phyloP scores from a whole-genome alignment of 2,329 filamentous ascomycete species.

The Tolypocladium amazonense region DNA sequence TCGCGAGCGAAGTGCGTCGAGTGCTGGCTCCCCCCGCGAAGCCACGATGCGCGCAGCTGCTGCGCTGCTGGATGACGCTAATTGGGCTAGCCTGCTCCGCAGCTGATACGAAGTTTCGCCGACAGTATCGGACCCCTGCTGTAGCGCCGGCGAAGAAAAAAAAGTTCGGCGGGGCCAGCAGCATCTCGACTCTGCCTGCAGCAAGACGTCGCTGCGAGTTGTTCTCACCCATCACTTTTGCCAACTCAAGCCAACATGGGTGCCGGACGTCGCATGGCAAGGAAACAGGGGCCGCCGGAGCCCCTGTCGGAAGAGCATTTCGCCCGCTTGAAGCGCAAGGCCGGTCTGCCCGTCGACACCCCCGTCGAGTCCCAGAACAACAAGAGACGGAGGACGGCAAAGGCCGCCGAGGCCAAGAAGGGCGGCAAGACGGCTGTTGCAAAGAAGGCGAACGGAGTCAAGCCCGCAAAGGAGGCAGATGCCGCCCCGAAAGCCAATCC shows the following conservation, averaged over 20 bases:
- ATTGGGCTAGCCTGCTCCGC: background rate
- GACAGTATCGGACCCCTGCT: slow-evolving; percentile 19
- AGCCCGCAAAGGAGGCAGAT: slow-evolving; percentile 15
- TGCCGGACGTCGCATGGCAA: slow-evolving; percentile 73
- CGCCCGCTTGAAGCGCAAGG: slow-evolving; percentile 77
- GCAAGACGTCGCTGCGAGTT: background rate
- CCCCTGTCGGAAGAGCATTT: slow-evolving; percentile 72
- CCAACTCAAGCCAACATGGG: slow-evolving; percentile 53
- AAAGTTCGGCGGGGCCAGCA: slow-evolving; percentile 27
- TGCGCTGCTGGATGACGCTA: background rate
- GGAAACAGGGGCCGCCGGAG: slow-evolving; percentile 84
- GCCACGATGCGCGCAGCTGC: background rate
- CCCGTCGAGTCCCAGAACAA: slow-evolving; percentile 33
- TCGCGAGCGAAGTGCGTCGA: background rate
- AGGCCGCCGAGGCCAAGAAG: slow-evolving; percentile 13
- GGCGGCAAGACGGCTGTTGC: slow-evolving; percentile 10
- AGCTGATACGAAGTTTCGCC: slow-evolving; percentile 21
- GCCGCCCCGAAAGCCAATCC: slow-evolving; percentile 16
- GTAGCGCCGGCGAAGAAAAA: slow-evolving; percentile 18
- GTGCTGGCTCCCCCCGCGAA: background rate
- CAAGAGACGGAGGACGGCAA: slow-evolving; percentile 9
- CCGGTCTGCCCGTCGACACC: slow-evolving; percentile 53
- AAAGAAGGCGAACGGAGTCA: slow-evolving; percentile 20
- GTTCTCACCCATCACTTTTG: slow-evolving; percentile 3
- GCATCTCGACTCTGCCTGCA: slow-evolving; percentile 4